These are phyloP conservation scores for Fusarium musae DNA, from an alignment of 2,329 filamentous ascomycete species.

Conservation along the genomic window DNA sequence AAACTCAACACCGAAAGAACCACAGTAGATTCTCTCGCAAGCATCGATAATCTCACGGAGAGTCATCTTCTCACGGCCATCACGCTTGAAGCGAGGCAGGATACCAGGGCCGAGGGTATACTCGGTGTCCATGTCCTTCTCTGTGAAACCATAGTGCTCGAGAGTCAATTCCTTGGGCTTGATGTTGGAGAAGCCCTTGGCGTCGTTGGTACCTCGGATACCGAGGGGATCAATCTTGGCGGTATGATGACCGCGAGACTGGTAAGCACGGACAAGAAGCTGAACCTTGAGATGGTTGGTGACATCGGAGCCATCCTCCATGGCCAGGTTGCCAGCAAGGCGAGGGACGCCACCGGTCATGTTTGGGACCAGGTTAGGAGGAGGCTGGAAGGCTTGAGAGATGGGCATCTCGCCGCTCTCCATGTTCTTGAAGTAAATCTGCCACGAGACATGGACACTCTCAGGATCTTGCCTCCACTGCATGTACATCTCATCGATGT, in stretches of 20 bases:
- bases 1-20: slow-evolving; percentile 97
- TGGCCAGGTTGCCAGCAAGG: slow-evolving; percentile 75
- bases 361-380: slow-evolving; percentile 88
- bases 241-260: slow-evolving; percentile 98
- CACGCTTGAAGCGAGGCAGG: slow-evolving; percentile 89
- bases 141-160: slow-evolving; percentile 93
- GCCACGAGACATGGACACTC: slow-evolving; percentile 98
- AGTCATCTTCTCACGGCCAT: slow-evolving; percentile 93
- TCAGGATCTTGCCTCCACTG: slow-evolving; percentile 94
- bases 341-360: slow-evolving; percentile 81
- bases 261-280: slow-evolving; percentile 95
- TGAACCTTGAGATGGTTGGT: slow-evolving; percentile 98
- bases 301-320: slow-evolving; percentile 80
- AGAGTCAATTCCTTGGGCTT: slow-evolving; percentile 93
- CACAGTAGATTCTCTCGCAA: slow-evolving; percentile 96
- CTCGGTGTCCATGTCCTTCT: slow-evolving; percentile 92
- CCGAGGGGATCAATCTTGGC: slow-evolving; percentile 96
- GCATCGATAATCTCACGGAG: slow-evolving; percentile 91
- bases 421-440: slow-evolving; percentile 99
- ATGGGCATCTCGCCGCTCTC: slow-evolving; percentile 98
- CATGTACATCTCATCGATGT: slow-evolving; percentile 99
- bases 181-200: slow-evolving; percentile 84
- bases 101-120: slow-evolving; percentile 95
- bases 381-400: slow-evolving; percentile 95
- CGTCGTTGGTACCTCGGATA: slow-evolving; percentile 73